Base-by-base conservation (phyloP, 768 basidiomycete species). In the Tulasnella sp. region DNA sequence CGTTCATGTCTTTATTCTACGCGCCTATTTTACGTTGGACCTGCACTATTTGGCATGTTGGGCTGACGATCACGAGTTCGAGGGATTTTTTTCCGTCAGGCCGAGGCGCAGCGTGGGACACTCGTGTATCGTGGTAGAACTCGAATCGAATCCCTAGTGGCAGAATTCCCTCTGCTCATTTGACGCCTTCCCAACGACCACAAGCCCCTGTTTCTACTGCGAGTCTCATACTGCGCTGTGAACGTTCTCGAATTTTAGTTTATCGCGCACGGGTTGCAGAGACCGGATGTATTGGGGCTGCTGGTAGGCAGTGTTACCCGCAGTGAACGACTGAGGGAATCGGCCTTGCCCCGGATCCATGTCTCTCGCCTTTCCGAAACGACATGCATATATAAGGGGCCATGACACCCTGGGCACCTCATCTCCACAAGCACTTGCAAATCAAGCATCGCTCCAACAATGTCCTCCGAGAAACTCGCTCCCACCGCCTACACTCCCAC, bases 1-100 rank as follows among this genome's bases (percentile, higher is more conserved):
- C 95, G 75, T 92, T 68, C 62, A 36, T 36, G 62, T 68, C 27
- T 68, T 36, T 68, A 68, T 36, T 68, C 62, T 68, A 34, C 62
- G 27, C 62, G 62, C 27, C 62, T 68, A 68, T 12, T 34, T 36
- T 68, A 68, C 27, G 16, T 27, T 12, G 62, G 62, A 68, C 62
- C 27, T 36, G 34, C 62, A 68, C 24, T 68, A 27, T 36, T 68
- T 68, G 12, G 62, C 62, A 68, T 68, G 62, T 68, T 68, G 62
- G 62, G n/a, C 34, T 68, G 31, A 36, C 6, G 27, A 27, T 34
- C 24, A 10, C 12, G 62, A 52, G 48, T 19, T 52, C n/a, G 62
- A 68, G 62, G 62, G 1, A 31, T 31, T 68, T 68, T 34, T 2
- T 4, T 6, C 21, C 14, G n/a, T n/a, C n/a, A n/a, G n/a, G n/a